Base-by-base conservation (phyloP, 148 eudicot genomes). In the Vaccinium darrowii region DNA sequence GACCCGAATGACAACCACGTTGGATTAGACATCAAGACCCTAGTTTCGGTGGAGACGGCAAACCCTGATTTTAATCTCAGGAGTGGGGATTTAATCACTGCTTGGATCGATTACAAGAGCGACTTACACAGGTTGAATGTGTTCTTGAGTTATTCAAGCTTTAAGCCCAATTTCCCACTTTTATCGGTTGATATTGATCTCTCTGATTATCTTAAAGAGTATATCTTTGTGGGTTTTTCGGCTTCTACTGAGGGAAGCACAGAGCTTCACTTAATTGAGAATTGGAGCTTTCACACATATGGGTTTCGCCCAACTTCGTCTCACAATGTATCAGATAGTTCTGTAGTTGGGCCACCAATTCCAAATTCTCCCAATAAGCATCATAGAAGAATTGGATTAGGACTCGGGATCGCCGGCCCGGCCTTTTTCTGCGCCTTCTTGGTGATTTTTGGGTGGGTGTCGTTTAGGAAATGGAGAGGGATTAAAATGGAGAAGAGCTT, bases 221-320 rank as follows among this genome's bases (percentile, higher is more conserved):
- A 84, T 72, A 90, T 91, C 92, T 96, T 79, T 84, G 90, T 92
- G 84, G 99, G 99, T 21, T 96, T 96, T 83, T 93, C 99, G 0
- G 98, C 92, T 43, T 96, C 99, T 3, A 94, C 93, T 1, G 94
- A 96, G 84, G 99, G 99, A 6, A 94, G 99, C 85, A 96, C 98
- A 13, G 99, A 96, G 84, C 47, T 90, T 60, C 98, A 96, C 78
- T 51, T 79, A 33, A 81, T 96, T 78, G 84, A 91, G 87, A 92
- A 86, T 85, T 94, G 98, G 93, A 90, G 89, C 53, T 90, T 96
- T 79, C 82, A 90, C 19, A 90, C 91, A 3, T 88, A 39, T 36
- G 98, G 98, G 79, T 90, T 96, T 77, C 80, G 56, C 71, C 92
- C 91, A 39, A 81, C n/a, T 53, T 82, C 84, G 82, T 91, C 94